Conservation (phyloP, 2,329 filamentous ascomycete species). For the Thelonectria discophora region DNA sequence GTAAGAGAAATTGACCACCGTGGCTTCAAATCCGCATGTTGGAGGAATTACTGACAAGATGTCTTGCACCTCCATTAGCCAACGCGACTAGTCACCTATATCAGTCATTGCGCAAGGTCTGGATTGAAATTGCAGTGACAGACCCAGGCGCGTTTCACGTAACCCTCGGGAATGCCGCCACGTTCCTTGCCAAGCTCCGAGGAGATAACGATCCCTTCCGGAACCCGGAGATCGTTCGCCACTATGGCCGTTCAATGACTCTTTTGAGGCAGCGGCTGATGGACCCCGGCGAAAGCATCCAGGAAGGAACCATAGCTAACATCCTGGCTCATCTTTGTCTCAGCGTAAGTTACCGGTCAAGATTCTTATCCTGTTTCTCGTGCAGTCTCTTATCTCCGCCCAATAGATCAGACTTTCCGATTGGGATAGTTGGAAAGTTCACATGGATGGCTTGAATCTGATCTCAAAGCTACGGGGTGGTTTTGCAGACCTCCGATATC, state of each 20-base stretch:
- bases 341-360: neutral
- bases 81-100: neutral
- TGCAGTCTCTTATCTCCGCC: neutral
- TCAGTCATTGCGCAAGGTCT: neutral
- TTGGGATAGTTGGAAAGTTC: conserved; percentile 2
- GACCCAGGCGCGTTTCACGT: conserved; percentile 5
- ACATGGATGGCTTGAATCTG: conserved; percentile 1
- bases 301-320: conserved; percentile 6
- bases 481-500: neutral
- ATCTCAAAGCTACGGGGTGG: conserved; percentile 1
- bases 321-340: conserved; percentile 6
- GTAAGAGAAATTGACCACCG: neutral
- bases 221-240: neutral
- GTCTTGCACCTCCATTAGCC: neutral
- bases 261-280: neutral
- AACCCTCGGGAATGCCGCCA: conserved; percentile 7
- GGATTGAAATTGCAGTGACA: conserved; percentile 3
- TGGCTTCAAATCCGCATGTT: no score
- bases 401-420: conserved; percentile 5
- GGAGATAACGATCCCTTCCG: neutral
- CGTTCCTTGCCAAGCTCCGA: neutral
- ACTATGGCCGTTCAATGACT: neutral
- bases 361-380: no score
- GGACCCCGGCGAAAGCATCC: neutral
- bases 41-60: neutral